Conservation (phyloP, 805 yeast genomes). For the Candida manassasensis region DNA sequence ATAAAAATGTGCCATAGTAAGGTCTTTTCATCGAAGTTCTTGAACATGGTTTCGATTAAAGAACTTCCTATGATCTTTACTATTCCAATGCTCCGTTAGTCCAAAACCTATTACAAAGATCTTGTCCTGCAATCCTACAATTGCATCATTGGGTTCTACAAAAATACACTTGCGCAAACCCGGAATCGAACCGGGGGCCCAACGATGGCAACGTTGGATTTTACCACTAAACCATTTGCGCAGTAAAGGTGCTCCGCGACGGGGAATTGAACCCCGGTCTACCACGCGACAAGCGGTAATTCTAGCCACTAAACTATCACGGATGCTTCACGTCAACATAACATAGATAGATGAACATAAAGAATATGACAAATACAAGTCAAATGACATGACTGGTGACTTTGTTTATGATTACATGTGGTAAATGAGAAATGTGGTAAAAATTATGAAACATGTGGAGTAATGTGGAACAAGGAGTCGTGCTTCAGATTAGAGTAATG, state of each 20-base stretch:
- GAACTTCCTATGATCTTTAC: not conserved
- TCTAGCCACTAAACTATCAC: slow-evolving; percentile 4
- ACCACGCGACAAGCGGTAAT: slow-evolving; percentile 4
- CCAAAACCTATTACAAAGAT: not conserved
- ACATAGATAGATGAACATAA: no score
- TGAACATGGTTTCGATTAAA: no score
- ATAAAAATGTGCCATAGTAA: no score
- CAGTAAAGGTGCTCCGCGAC: slow-evolving; percentile 1
- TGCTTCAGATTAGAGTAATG: no score
- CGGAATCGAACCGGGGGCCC: slow-evolving; percentile 15
- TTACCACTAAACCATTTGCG: slow-evolving; percentile 11
- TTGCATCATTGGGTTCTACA: not conserved
- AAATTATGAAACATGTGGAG: no score
- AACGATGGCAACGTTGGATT: slow-evolving; percentile 14
- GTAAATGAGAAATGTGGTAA: no score
- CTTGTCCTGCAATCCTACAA: not conserved
- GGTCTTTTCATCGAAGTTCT: no score
- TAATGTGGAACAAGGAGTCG: no score
- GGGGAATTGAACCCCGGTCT: slow-evolving; percentile 6
- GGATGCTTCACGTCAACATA: not conserved
- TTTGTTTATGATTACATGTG: no score
- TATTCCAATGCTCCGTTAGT: slow-evolving; percentile 2
- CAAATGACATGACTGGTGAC: no score
- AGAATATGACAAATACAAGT: no score
- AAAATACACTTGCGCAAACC: slow-evolving; percentile 7